Base-by-base conservation (phyloP, 2,329 filamentous ascomycete species). In the Fusarium verticillioides region DNA sequence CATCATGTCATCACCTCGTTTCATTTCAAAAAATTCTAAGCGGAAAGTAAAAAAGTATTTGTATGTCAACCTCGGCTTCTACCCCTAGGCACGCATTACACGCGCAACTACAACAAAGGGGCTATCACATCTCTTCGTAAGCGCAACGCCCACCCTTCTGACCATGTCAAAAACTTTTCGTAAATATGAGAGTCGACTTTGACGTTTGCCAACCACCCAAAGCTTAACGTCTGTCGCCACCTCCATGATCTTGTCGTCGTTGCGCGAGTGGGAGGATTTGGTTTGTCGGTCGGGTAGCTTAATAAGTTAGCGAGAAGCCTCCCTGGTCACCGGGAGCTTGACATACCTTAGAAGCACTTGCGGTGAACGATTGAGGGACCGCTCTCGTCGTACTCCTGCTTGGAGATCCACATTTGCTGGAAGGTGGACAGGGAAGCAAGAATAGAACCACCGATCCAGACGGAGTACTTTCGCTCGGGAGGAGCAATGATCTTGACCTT, bases 331-430 rank as follows among this genome's bases (percentile, higher is more conserved):
- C 16, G 5, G 9, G 9, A 12, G 52, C 58, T 13, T 32, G 13
- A 72, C 84, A 81, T 83, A 92, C 91, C 92, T 97, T 97, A 98
- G 93, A 98, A 98, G 94, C 96, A 98, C 94, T 98, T 98, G 93
- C 95, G 94, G 93, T 98, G 96, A 83, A 98, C 96, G 84, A 98
- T 98, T 83, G 95, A 98, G 82, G 96, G 96, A 88, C 96, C 96
- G 87, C 93, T 96, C 94, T 98, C 96, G 90, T 99, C 96, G 92
- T 98, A 98, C 91, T 98, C 96, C 90, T 99, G 96, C 95, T 99
- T 99, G 82, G 96, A 99, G 92, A 99, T 98, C 96, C 96, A 99
- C 96, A 99, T 99, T 90, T 99, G 96, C 91, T 99, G 96, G 96
- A 99, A 99, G 87, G 96, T 99, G 80, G 96, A 99, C 82, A 99